Evolutionary conservation across 2,329 filamentous ascomycete genomes (phyloP), one percentile per base, ranked within the genome.

Genomic region (Colletotrichum sp.): DNA sequence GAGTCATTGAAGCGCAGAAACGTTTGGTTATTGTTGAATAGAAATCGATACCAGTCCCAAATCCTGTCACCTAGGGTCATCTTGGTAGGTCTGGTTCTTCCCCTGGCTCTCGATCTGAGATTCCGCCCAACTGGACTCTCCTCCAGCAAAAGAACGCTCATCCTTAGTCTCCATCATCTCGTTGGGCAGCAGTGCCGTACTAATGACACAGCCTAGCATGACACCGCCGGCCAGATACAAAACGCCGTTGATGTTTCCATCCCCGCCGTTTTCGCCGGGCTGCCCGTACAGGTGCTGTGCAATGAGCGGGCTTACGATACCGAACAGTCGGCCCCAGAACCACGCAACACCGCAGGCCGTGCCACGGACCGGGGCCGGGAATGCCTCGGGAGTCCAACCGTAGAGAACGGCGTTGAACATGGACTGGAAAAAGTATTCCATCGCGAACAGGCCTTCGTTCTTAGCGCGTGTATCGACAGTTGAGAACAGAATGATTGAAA

Each of bases 291-390:
- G 61, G 55, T 83, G 83, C 77, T 90, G 87, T 6, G 89, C 90
- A 69, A 90, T 90, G 48, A 92, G 79, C 0, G 91, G 91, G 48
- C 88, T 90, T 18, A 92, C 86, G 60, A 92, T 92, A 12, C 89
- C 88, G 77, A 91, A 91, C 28, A 92, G 70, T 3, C 91, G 82
- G 2, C 91, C 91, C 89, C 89, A 92, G 79, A 91, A 92, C 75
- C 88, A 89, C 3, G 90, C 89, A 15, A 92, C 76, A 0, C 91
- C 91, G 78, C 88, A 89, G 0, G 91, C 84, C 1, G 88, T 90
- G 6, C 88, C 89, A 43, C 88, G 81, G 18, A 90, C 86, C 0
- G 86, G 85, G 5, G 89, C 87, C 0, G 88, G 87, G 55, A 79
- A 78, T 2, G 77, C 68, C 10, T 78, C 75, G 13, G 78, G 78